Base-by-base conservation (phyloP, 805 yeast species). In the Lipomyces sp. region DNA sequence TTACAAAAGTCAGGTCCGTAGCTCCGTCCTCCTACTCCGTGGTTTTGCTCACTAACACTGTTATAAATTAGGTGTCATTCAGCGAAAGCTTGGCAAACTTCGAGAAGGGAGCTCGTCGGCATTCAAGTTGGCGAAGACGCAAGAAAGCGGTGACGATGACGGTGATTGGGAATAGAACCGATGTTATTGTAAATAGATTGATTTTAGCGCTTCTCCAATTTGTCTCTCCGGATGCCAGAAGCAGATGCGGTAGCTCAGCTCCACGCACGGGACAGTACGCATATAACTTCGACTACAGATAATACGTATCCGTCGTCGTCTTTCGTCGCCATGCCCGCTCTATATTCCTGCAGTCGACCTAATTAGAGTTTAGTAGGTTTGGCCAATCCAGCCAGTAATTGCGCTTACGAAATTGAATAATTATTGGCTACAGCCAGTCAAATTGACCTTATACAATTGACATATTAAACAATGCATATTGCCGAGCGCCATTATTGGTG, bases 1-100 rank as follows among this genome's bases (percentile, higher is more conserved):
- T 69, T 75, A 57, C 64, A 69, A 18, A 64, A 64, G 37, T 50
- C 65, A 48, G 73, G 74, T 68, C 55, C 7, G 71, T 58, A 13
- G 53, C 6, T 33, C 45, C 13, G 2, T n/a, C 33, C n/a, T 5
- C 2, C n/a, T 8, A 30, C 8, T 34, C 8, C 11, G 50, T 5
- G 29, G 42, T 42, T 13, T 15, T 50, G 7, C 32, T 13, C 13
- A 18, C 57, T 39, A 45, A 37, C 59, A 30, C 30, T 8, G 57
- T 13, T 34, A n/a, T 42, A 11, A 6, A 13, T n/a, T 24, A 66
- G 69, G 69, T 8, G 66, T 66, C 32, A 66, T 66, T 11, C 35
- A 63, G 48, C 42, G 58, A 13, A 66, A 63, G 11, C 51, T 60
- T n/a, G 69, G 69, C 10, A 63, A 63, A 34, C 53, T 66, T 33